Percentiles rank a stretch among this genome's conserved stretches.
Evolutionary conservation across 2,329 filamentous ascomycete genomes (phyloP).

Genomic region (Scedosporium boydii): DNA sequence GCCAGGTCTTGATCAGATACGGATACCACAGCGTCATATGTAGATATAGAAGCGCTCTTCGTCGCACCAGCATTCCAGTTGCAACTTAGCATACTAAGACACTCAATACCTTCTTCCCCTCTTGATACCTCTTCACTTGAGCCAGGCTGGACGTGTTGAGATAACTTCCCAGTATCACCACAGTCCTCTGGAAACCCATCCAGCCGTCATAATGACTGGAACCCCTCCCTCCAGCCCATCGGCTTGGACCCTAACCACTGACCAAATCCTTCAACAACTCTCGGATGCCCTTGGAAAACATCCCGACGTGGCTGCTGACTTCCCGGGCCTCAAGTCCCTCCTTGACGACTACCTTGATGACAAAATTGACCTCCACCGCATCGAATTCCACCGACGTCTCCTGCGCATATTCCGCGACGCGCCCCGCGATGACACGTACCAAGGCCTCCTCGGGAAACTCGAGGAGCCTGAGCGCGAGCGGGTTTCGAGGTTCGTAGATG

Average conservation of each 20-base stretch:
- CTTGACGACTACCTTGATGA: constrained; percentile 9
- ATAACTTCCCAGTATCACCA: too few relatives aligned
- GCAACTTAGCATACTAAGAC: too few relatives aligned
- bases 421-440: constrained; percentile 8
- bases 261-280: background rate
- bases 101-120: too few relatives aligned
- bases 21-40: too few relatives aligned
- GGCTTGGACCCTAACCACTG: background rate
- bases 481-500: constrained; percentile 8
- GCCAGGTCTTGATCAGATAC: too few relatives aligned
- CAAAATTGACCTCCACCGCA: constrained; percentile 2
- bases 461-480: constrained; percentile 7
- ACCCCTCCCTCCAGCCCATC: background rate
- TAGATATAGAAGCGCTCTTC: too few relatives aligned
- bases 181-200: too few relatives aligned
- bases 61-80: too few relatives aligned
- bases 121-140: too few relatives aligned
- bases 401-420: constrained; percentile 11
- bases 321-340: constrained; percentile 9
- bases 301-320: background rate
- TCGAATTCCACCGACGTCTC: constrained; percentile 10
- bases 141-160: too few relatives aligned
- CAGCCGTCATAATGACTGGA: too few relatives aligned
- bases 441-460: constrained; percentile 5
- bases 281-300: background rate